A percentile compares a stretch with the other conserved stretches of the same genome.
phyloP scores from a whole-genome alignment of 805 yeast species.

The Monosporozyma unispora region DNA sequence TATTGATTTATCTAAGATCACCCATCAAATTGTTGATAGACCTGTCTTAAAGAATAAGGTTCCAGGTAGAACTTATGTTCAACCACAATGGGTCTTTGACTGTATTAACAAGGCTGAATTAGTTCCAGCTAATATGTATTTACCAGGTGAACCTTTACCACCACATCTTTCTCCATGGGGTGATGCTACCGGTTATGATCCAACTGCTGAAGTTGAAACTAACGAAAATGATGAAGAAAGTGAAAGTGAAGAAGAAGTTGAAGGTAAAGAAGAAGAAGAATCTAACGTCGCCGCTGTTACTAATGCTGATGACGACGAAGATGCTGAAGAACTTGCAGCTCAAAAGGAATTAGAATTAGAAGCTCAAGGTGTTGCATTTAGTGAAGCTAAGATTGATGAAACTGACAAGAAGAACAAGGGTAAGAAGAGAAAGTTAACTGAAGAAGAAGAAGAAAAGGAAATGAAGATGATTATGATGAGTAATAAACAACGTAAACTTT shows the following conservation, averaged over 20 bases:
- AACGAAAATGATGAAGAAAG: conserved; percentile 37
- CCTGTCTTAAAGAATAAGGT: conserved; percentile 71
- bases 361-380: conserved; percentile 74
- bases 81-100: conserved; percentile 98
- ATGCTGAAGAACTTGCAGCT: conserved; percentile 46
- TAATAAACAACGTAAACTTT: conserved; percentile 87
- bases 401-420: conserved; percentile 33
- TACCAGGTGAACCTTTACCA: conserved; percentile 92
- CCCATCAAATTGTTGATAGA: conserved; percentile 93
- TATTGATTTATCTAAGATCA: conserved; percentile 57
- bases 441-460: conserved; percentile 71
- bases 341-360: conserved; percentile 85
- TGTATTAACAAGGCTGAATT: conserved; percentile 70
- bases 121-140: conserved; percentile 69
- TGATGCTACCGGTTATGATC: conserved; percentile 84
- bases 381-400: conserved; percentile 42
- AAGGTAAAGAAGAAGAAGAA: conserved; percentile 43
- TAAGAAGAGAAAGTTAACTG: conserved; percentile 34
- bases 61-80: conserved; percentile 87
- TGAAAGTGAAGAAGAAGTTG: conserved; percentile 43
- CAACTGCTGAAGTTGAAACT: conserved; percentile 44
- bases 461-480: conserved; percentile 96
- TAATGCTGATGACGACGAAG: conserved; percentile 48
- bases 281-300: conserved; percentile 33
- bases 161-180: conserved; percentile 99